Base-by-base conservation (phyloP, 2,329 filamentous ascomycete species). In the Fusarium mundagurra region DNA sequence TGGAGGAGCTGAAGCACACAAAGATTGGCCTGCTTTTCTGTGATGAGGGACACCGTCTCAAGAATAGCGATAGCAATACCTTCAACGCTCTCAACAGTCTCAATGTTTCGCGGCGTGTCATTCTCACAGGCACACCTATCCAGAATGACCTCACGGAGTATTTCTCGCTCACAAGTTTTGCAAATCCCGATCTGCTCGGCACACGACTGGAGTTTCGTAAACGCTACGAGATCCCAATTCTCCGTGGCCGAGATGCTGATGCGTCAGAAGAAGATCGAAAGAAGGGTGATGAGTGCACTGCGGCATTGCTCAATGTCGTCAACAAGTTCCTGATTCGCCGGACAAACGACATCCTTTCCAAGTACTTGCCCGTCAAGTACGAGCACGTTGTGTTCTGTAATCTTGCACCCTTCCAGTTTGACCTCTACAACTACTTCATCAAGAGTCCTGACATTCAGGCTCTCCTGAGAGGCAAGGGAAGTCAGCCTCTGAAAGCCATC, bases 321-420 rank as follows among this genome's bases (percentile, higher is more conserved):
- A 99, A 98, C 85, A 98, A 97, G 80, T 99, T 99, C 84, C 97
- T 99, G 81, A 99, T 99, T 78, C 93, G 96, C 68, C 92, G 96
- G 66, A 98, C 96, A 8, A 99, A 99, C 88, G 96, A 99, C 80
- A 97, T 99, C 71, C 85, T 99, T 31, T 98, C 96, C 59, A 99
- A 99, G 82, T 99, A 99, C 80, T 85, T 99, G 67, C 96, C 96
- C 0, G 92, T 98, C 85, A 99, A 99, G 85, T 99, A 99, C 83
- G 96, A 99, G 83, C 96, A 99, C 81, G 96, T 99, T 36, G 96
- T 99, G 2, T 99, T 99, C 84, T 99, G 96, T 87, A 96, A 96
- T 77, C 88, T 98, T 51, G 93, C 96, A 22, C 93, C 94, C 0
- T 98, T 99, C 84, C 96, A 99, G 82, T 88, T 95, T 62, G 94